Conservation (phyloP, 2,329 filamentous ascomycete genomes). For the Colletotrichum gigasporum region DNA sequence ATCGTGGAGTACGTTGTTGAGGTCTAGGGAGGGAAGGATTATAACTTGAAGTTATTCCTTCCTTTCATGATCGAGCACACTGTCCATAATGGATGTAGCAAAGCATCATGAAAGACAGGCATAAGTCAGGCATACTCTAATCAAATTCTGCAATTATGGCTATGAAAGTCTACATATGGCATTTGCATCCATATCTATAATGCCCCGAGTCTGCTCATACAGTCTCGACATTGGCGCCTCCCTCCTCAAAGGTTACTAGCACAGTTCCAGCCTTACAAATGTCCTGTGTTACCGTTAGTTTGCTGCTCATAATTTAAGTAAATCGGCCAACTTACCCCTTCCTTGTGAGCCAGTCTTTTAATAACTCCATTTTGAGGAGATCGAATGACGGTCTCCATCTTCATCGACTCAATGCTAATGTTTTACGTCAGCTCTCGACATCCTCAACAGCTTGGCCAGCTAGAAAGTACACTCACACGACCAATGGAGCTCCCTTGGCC, state of each 20-base stretch:
- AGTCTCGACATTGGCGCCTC: constrained; percentile 26
- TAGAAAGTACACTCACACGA: constrained; percentile 68
- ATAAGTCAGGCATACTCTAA: no score
- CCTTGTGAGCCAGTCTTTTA: constrained; percentile 77
- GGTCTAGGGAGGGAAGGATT: no score
- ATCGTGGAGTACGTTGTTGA: no score
- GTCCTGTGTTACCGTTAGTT: constrained; percentile 58
- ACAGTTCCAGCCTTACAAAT: constrained; percentile 82
- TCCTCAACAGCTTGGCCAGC: background rate
- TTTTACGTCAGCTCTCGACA: constrained; percentile 35
- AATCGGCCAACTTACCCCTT: constrained; percentile 67
- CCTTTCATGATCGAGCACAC: no score
- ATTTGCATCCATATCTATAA: no score
- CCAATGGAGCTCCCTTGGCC: constrained; percentile 84
- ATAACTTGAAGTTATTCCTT: no score
- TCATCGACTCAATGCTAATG: constrained; percentile 82
- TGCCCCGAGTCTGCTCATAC: background rate
- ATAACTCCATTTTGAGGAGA: constrained; percentile 78
- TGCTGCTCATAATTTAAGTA: constrained; percentile 1
- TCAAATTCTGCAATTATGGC: no score
- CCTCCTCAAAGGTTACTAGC: constrained; percentile 76
- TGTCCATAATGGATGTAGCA: no score
- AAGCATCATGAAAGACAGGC: no score
- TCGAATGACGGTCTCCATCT: constrained; percentile 87
- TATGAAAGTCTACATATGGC: no score